Evolutionary conservation across 1,139 yeast genomes (phyloP), one percentile per base, ranked within the genome.

Genomic region (Debaryomyces udenii): DNA sequence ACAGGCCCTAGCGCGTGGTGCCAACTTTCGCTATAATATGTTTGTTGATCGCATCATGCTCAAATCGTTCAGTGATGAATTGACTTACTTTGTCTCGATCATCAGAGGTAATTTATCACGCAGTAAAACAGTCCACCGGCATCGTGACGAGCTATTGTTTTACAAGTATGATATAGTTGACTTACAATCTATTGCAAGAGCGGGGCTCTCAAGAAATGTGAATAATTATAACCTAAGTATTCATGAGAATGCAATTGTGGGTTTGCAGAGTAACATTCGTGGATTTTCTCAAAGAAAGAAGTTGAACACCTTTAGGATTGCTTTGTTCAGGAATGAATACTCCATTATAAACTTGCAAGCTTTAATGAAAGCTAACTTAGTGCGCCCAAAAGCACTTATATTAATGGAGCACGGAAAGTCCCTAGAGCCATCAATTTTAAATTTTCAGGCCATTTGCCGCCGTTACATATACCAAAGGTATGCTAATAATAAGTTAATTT

Each of bases 1-100:
- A 23, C 93, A 86, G 56, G 75, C 89, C 0, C 62, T 81, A 23
- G 74, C 85, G 6, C 69, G 86, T 50, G 93, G 91, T 20, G 83
- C 86, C 1, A 70, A 78, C 40, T 65, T 79, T 46, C 71, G 94
- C 37, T 86, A 82, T 57, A 64, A 64, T 20, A 68, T 83, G 68
- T 83, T 81, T 59, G 84, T 84, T 30, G 76, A 78, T 50, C 74
- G 70, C 43, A 80, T 81, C 46, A 76, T 81, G 72, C 56, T 83
- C 28, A 77, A 76, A 48, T 79, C 83, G 3, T 78, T 74, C 48
- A 66, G 68, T 3, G 77, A 73, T 15, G 79, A 76, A 44, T 61
- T 81, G 26, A 64, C 64, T 4, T 45, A 44, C 9, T 60, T 73
- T 24, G 50, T 57, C 33, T 64, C 80, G 5, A 61, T 61, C 1